phyloP scores from a whole-genome alignment of 2,329 filamentous ascomycete species.

The Neocucurbitaria cava region DNA sequence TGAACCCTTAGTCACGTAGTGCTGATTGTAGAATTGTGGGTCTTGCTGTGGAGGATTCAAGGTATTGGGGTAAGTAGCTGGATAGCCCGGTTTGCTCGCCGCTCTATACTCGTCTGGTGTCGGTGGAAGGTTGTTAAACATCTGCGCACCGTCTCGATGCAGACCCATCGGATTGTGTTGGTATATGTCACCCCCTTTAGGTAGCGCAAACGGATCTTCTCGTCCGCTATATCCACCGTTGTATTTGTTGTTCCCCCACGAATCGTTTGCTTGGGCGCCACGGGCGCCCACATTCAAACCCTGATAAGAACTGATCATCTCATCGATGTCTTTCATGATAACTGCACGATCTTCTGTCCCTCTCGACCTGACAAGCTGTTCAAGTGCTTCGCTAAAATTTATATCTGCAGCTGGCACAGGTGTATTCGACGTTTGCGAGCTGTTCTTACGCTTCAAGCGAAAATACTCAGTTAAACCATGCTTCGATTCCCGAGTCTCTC shows the following conservation, averaged over 20 bases:
- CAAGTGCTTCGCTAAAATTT: constrained; percentile 30
- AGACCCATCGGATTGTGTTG: constrained; percentile 12
- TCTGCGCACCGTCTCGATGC: constrained; percentile 17
- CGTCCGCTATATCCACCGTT: constrained; percentile 7
- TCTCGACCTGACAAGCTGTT: constrained; percentile 26
- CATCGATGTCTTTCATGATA: constrained; percentile 44
- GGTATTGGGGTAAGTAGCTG: constrained; percentile 23
- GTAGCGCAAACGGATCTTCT: constrained; percentile 30
- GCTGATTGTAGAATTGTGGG: constrained; percentile 8
- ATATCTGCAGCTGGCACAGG: constrained; percentile 12
- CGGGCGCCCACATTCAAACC: constrained; percentile 16
- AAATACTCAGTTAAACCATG: constrained; percentile 34
- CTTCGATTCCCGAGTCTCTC: constrained; percentile 19
- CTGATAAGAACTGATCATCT: constrained; percentile 43
- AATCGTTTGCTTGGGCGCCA: neutral
- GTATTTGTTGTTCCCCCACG: constrained; percentile 5
- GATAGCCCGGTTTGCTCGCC: neutral
- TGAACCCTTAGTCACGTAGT: constrained; percentile 11
- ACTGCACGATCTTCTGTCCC: constrained; percentile 26
- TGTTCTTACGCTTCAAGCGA: constrained; percentile 22
- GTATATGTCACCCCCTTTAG: constrained; percentile 18
- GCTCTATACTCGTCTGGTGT: constrained; percentile 5
- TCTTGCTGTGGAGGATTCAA: constrained; percentile 17
- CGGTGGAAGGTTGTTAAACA: constrained; percentile 19
- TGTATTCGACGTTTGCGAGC: constrained; percentile 5